Evolutionary conservation across 225 moss, liverwort and hornwort species (phyloP), one percentile per base, ranked within the genome.

Genomic region (Bryoerythrophyllum caledonicum): DNA sequence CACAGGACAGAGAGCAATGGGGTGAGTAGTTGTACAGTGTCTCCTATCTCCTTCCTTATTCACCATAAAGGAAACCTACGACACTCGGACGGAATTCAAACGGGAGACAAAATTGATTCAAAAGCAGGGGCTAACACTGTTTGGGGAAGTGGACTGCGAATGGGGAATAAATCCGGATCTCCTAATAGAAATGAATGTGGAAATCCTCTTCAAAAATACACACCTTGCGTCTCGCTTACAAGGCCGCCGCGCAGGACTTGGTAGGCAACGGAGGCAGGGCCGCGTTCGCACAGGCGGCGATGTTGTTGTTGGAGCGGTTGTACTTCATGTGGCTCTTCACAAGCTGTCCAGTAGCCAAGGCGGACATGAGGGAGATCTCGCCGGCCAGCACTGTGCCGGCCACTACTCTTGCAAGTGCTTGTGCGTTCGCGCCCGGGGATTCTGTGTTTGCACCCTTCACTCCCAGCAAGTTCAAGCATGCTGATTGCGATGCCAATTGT

Each of bases 311-410:
- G 20, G 89, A 90, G 5, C 89, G 89, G 41, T 87, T 90, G 67
- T 87, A 90, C 59, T 87, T 90, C 87, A 90, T 74, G 60, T 90
- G 89, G 66, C 89, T 90, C 10, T 46, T 82, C 61, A 90, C 89
- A 65, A 90, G 86, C 56, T 90, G 87, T 52, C 89, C 89, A 61
- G 89, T 81, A 61, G 87, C 89, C 73, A 86, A 82, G 24, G 89
- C 89, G 63, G 89, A 83, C 89, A 90, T 85, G 10, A 90, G 89
- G 55, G 89, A 90, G 37, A 90, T 82, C 67, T 90, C 89, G 59
- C 89, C 89, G 59, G 89, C 87, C 40, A 90, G 73, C 63, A 87
- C 89, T 60, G 87, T 76, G 60, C 76, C 87, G 38, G 86, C 86
- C 63, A 90, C 82, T 49, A 90, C 62, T 71, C 87, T 87, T 32